A percentile compares a stretch with the other conserved stretches of the same genome.
Conservation (phyloP, 1,284 basidiomycete genomes). For the Ganoderma sinense region DNA sequence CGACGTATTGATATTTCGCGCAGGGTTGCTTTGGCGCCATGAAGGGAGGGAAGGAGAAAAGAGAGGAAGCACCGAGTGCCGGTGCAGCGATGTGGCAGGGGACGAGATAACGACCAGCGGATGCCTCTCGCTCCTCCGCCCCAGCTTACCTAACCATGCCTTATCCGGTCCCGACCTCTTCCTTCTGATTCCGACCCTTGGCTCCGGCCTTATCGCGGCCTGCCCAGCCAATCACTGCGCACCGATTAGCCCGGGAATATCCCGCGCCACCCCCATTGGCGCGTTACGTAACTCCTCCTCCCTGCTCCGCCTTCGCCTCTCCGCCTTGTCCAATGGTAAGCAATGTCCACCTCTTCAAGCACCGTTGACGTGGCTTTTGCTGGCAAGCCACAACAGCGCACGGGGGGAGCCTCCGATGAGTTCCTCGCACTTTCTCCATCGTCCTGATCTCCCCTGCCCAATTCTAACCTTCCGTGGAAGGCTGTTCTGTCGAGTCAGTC, state of each 20-base stretch:
- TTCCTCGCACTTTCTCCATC: neutral
- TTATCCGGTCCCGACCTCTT: constrained; percentile 6
- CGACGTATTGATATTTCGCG: constrained; percentile 77
- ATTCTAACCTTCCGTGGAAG: neutral
- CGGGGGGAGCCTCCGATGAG: neutral
- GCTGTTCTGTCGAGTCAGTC: neutral
- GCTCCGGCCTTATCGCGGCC: constrained; percentile 27
- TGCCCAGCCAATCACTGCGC: constrained; percentile 25
- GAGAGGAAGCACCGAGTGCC: constrained; percentile 26
- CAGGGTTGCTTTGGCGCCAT: constrained; percentile 74
- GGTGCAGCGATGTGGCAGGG: constrained; percentile 26
- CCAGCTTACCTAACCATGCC: constrained; percentile 27
- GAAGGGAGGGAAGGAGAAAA: constrained; percentile 35
- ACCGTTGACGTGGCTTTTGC: too few species aligned
- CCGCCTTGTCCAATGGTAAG: constrained; percentile 8
- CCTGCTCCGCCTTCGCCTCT: constrained; percentile 23
- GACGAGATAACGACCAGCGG: constrained; percentile 23
- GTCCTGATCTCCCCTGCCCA: neutral
- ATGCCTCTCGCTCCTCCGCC: neutral
- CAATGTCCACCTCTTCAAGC: neutral
- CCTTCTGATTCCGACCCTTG: neutral
- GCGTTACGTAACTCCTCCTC: constrained; percentile 20
- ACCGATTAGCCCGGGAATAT: constrained; percentile 24
- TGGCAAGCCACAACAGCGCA: neutral
- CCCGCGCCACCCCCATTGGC: constrained; percentile 12